Evolutionary conservation across 805 yeast species (phyloP), one percentile per base, ranked within the genome.

Genomic region (Lachancea nothofagi): DNA sequence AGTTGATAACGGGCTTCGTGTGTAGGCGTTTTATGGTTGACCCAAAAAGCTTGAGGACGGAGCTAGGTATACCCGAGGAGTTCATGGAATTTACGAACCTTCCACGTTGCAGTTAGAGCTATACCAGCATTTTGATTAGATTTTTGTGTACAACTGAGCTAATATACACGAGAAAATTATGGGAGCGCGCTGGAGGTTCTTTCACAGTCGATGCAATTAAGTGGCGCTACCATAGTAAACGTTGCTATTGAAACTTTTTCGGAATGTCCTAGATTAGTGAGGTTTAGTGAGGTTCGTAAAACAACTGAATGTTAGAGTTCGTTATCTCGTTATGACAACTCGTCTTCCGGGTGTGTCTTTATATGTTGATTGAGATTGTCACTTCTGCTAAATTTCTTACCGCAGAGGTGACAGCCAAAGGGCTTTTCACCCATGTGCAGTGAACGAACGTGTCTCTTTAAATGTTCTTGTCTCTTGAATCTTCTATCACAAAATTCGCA

Each of bases 401-500:
- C 71, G 53, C 87, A 80, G 17, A 74, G 65, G 7, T 66, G 64
- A 57, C 87, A 80, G 42, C 70, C 74, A 57, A 70, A 80, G 0
- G 87, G 90, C 57, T 80, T 82, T 41, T 79, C 86, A 40, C 78
- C 71, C 24, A 83, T 80, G 53, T 83, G 93, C 44, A 83, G 66
- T 14, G 86, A 77, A 42, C 89, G 65, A 55, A 78, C 75, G 52
- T 83, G 93, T 44, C 93, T 70, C 55, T 80, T 80, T 49, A 83
- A 62, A 58, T 83, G 93, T 53, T 83, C 93, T 56, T 81, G 86
- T 49, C 93, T 70, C 54, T 80, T 77, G 62, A 83, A 83, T 33
- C 75, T 57, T 48, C 89, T 70, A 34, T 73, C 69, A 57, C 90
- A 82, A 51, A 69, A 72, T 23, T 73, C 74, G 57, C 89, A 82